Base-by-base conservation (phyloP, 2,329 filamentous ascomycete genomes). In the Sarocladium kiliense region DNA sequence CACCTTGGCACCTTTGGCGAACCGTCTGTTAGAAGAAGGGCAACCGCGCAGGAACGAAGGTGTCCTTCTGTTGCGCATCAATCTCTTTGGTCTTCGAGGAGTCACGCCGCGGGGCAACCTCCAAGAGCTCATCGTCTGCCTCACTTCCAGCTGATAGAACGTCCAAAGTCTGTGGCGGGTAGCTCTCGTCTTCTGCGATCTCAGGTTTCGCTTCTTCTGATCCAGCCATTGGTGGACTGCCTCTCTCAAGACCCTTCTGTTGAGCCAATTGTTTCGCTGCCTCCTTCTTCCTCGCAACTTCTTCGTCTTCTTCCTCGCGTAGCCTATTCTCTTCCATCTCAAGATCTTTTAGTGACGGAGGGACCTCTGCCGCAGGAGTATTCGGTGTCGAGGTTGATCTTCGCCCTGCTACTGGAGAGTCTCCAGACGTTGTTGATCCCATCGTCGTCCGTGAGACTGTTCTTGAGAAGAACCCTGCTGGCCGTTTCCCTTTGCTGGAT, bases 371-470 rank as follows among this genome's bases (percentile, higher is more conserved):
- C n/a, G 69, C 69, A 23, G 72, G 69, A 11, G 70, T 71, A 10
- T 62, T 61, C 3, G 66, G 65, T n/a, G 69, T 56, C 0, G 68
- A 66, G 5, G 59, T 63, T 3, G 64, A 57, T 34, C 62, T 63
- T 16, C 64, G 67, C 1, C 59, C 61, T 3, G 70, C 69, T 1
- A 70, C 68, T 51, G 56, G 59, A 21, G 74, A 72, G 1, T 72
- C 69, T 50, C 56, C 60, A 19, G 75, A 72, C 26, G 67, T 63
- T 12, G 59, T 65, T 3, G 79, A 81, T 7, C 72, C 71, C n/a
- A 84, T 67, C 2, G 80, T 84, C n/a, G 78, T 81, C 56, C 79
- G 73, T n/a, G 82, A 85, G 0, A 79, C 72, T 10, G 79, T 84
- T 55, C 82, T 74, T 7, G 79, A 77, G 11, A 64, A 62, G 34